Conservation (phyloP, 2,329 filamentous ascomycete species). For the Sporothrix brasiliensis region DNA sequence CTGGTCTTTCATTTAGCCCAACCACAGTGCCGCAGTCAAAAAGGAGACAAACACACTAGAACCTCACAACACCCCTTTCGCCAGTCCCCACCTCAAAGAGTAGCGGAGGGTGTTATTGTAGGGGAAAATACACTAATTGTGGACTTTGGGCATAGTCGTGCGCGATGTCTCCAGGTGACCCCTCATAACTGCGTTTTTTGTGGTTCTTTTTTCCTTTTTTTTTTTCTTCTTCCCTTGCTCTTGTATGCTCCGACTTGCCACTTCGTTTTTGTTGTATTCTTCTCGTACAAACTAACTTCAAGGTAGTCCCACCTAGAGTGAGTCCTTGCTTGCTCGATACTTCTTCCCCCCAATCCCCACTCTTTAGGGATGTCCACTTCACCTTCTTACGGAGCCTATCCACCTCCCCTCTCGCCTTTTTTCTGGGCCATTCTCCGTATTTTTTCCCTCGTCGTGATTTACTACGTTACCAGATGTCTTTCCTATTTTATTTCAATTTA, state of each 20-base stretch:
- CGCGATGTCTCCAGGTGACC: conserved; percentile 25
- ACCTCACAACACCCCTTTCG: conserved; percentile 2
- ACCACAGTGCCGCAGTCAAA: conserved; percentile 7
- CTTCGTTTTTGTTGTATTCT: conserved; percentile 16
- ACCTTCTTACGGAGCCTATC: not conserved
- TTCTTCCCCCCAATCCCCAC: conserved; percentile 28
- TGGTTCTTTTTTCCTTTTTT: not conserved
- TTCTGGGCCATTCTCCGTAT: conserved; percentile 17
- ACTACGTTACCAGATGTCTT: conserved; percentile 24
- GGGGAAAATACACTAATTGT: conserved; percentile 12
- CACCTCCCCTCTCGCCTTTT: conserved; percentile 1
- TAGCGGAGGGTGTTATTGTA: not conserved
- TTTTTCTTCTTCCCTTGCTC: not conserved
- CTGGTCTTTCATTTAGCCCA: not conserved
- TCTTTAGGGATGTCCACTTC: conserved; percentile 24
- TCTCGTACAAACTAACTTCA: conserved; percentile 16
- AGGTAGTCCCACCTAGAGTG: not conserved
- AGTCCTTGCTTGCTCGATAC: not conserved
- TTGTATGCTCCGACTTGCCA: not conserved
- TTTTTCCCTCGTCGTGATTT: conserved; percentile 20
- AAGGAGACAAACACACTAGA: conserved; percentile 20
- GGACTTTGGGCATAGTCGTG: conserved; percentile 23
- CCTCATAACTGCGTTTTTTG: conserved; percentile 3
- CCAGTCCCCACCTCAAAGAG: conserved; percentile 15
- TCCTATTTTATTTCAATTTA: conserved; percentile 17